phyloP scores from a whole-genome alignment of 2,329 filamentous ascomycete species.

The Chaetoscypha palmicola region DNA sequence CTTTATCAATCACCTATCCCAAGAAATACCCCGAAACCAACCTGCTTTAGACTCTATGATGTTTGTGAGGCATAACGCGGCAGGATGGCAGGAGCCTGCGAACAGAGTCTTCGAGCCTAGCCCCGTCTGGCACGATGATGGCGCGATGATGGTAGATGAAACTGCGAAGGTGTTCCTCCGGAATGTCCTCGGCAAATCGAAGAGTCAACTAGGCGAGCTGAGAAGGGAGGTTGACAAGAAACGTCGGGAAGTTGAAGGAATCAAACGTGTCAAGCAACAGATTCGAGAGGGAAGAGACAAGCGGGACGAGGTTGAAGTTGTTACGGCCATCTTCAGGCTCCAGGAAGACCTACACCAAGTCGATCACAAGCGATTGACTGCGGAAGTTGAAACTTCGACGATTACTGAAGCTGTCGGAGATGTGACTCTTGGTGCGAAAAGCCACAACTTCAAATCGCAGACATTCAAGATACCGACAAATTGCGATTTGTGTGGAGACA shows the following conservation, averaged over 20 bases:
- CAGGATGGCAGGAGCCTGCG: slow-evolving; percentile 71
- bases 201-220: slow-evolving; percentile 71
- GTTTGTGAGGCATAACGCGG: slow-evolving; percentile 90
- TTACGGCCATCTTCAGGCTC: slow-evolving; percentile 72
- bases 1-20: slow-evolving; percentile 63
- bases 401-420: slow-evolving; percentile 90
- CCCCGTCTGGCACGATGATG: slow-evolving; percentile 95
- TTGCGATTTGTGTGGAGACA: slow-evolving; percentile 91
- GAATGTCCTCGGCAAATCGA: slow-evolving; percentile 87
- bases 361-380: slow-evolving; percentile 76
- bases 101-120: slow-evolving; percentile 89
- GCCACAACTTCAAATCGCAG: slow-evolving; percentile 97
- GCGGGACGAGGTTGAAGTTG: slow-evolving; percentile 79
- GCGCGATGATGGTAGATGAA: slow-evolving; percentile 78
- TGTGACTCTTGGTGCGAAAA: slow-evolving; percentile 83
- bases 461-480: slow-evolving; percentile 99
- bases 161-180: slow-evolving; percentile 82
- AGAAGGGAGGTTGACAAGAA: slow-evolving; percentile 81
- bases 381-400: slow-evolving; percentile 87
- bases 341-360: slow-evolving; percentile 81
- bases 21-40: slow-evolving; percentile 81
- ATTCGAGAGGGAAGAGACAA: slow-evolving; percentile 81
- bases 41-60: slow-evolving; percentile 93
- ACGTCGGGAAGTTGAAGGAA: slow-evolving; percentile 72
- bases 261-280: slow-evolving; percentile 65